phyloP scores from a whole-genome alignment of 768 basidiomycete genomes.

The Coprinopsis strossmayeri region DNA sequence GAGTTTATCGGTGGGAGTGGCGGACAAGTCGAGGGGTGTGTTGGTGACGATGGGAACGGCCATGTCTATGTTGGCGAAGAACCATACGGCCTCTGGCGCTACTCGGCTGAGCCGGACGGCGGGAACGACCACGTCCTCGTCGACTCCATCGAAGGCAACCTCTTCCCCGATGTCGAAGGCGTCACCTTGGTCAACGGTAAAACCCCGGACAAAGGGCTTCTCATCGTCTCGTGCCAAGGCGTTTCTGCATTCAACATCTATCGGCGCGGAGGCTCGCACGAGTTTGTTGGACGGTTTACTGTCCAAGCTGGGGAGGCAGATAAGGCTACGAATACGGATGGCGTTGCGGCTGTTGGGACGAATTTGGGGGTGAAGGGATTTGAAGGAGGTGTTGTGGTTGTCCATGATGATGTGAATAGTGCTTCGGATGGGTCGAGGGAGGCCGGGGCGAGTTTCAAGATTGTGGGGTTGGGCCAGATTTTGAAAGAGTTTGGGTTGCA shows the following conservation, averaged over 20 bases:
- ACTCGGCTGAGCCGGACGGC: slow-evolving; percentile 1
- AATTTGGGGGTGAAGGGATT: not conserved
- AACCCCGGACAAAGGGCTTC: not conserved
- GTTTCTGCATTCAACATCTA: slow-evolving; percentile 4
- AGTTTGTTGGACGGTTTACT: slow-evolving; percentile 1
- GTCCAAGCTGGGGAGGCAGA: not conserved
- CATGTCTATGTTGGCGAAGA: not conserved
- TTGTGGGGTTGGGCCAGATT: slow-evolving; percentile 1
- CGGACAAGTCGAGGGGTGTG: slow-evolving; percentile 3
- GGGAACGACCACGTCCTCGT: not conserved
- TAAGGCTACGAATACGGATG: slow-evolving; percentile 3
- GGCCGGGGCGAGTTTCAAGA: slow-evolving; percentile 3
- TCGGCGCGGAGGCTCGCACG: not conserved
- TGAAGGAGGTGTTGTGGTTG: not conserved
- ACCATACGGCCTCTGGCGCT: not conserved
- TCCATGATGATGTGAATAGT: slow-evolving; percentile 5
- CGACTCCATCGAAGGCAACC: slow-evolving; percentile 3
- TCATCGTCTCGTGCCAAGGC: slow-evolving; percentile 1
- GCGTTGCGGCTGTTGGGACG: slow-evolving; percentile 1
- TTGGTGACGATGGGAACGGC: not conserved
- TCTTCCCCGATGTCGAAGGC: slow-evolving; percentile 2
- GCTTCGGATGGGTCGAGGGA: not conserved
- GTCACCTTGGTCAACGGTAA: not conserved
- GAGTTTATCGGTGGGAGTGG: slow-evolving; percentile 1
- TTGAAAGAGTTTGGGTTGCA: not conserved